These are phyloP conservation scores for Cardamine occulta DNA, from an alignment of 345 rosid genomes.

Conservation along the genomic window DNA sequence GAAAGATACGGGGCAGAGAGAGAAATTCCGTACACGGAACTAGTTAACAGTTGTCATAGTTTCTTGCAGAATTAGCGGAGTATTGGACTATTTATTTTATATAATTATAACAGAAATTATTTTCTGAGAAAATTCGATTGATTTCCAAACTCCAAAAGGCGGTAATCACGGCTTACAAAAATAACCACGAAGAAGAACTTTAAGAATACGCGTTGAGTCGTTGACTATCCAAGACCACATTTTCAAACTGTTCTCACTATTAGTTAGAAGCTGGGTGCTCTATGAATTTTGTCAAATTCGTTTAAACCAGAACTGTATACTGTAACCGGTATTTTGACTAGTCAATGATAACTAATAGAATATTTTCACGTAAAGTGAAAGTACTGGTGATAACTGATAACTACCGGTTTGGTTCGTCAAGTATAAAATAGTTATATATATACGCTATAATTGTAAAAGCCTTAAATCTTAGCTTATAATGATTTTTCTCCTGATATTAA, in stretches of 20 bases:
- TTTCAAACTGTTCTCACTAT: constrained; percentile 39
- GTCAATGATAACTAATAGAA: background rate
- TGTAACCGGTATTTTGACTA: background rate
- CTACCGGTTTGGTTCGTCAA: background rate
- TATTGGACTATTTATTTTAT: constrained; percentile 8
- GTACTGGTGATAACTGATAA: background rate
- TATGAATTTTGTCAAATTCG: constrained; percentile 10
- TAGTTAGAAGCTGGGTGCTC: constrained; percentile 17
- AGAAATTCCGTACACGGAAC: constrained; percentile 41
- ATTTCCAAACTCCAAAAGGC: constrained; percentile 39
- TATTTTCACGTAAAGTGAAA: background rate
- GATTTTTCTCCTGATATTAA: background rate
- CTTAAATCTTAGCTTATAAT: background rate
- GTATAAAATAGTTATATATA: background rate
- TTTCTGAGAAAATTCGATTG: constrained; percentile 23
- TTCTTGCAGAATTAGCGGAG: constrained; percentile 44
- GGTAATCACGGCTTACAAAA: constrained; percentile 63
- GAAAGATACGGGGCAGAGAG: background rate
- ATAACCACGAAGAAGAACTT: constrained; percentile 23
- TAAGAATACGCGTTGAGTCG: constrained; percentile 39
- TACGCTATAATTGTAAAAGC: background rate
- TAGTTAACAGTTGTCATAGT: constrained; percentile 30
- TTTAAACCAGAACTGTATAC: background rate
- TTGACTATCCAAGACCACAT: constrained; percentile 13
- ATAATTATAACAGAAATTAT: background rate